Base-by-base conservation (phyloP, 75 land plant species). In the Pinus taeda region DNA sequence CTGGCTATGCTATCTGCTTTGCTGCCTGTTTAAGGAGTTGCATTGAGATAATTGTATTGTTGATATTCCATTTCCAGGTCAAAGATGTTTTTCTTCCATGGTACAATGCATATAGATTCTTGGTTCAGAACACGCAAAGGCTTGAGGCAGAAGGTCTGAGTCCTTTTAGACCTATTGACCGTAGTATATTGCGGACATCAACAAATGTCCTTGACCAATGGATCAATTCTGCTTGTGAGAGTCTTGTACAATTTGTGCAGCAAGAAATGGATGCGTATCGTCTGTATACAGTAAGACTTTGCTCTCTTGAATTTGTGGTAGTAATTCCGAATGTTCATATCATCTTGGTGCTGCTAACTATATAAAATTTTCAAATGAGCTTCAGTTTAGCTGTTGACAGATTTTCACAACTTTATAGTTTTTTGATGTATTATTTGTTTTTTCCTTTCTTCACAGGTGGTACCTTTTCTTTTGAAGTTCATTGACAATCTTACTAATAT, bases 71-170 rank as follows among this genome's bases (percentile, higher is more conserved):
- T 42, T 17, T 61, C 11, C 81, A 96, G 99, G 99, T 96, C 64
- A 96, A 84, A 77, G 99, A 94, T 85, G 99, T 94, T 12, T 96
- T 96, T 67, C 87, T 96, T 59, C 99, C 99, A 49, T 96, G 99
- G 99, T 96, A 96, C 82, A 97, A 97, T 90, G 99, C 99, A 21
- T 97, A 97, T 77, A 88, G 99, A 73, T 97, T 97, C 77, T 85
- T 97, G 77, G 93, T 97, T 74, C 99, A 97, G 75, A 97, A 97
- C 83, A 93, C 92, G 4, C 85, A 84, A 70, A 90, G 99, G 75
- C 89, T 97, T 29, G 91, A 91, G 67, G 75, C 87, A 66, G 99
- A 97, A 79, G 91, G 99, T 8, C 73, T 79, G 73, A 81, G 75
- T 70, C 83, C 91, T 20, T 97, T 97, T 78, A 59, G 74, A 62